These are phyloP conservation scores for Ophiorrhiza pumila DNA, from an alignment of 257 asterid genomes.

Conservation along the genomic window DNA sequence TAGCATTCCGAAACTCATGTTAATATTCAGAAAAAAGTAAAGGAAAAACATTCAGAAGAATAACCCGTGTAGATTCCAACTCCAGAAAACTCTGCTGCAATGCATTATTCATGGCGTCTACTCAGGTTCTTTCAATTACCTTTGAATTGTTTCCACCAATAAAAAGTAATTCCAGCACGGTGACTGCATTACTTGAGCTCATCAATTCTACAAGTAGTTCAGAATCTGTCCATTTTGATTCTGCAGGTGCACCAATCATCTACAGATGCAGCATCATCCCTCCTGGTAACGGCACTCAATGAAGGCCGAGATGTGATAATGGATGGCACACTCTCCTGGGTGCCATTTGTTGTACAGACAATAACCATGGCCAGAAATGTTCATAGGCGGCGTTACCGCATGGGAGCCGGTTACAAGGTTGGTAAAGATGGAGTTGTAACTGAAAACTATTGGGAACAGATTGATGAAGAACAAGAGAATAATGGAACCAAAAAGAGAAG, in stretches of 20 bases:
- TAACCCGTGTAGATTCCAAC: background rate
- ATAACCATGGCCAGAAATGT: slow-evolving; percentile 88
- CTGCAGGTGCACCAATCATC: slow-evolving; percentile 92
- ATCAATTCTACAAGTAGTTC: background rate
- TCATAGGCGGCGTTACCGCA: slow-evolving; percentile 75
- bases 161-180: background rate
- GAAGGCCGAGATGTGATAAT: slow-evolving; percentile 92
- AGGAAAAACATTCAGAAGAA: background rate
- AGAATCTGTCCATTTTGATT: background rate
- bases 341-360: slow-evolving; percentile 89
- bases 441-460: slow-evolving; percentile 85
- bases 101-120: background rate
- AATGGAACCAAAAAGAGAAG: slow-evolving; percentile 64
- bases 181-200: background rate
- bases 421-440: slow-evolving; percentile 56
- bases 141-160: background rate
- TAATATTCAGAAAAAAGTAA: background rate
- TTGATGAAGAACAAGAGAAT: slow-evolving; percentile 65
- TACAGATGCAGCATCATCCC: slow-evolving; percentile 92
- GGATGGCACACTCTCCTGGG: slow-evolving; percentile 94
- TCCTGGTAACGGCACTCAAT: slow-evolving; percentile 86
- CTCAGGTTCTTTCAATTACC: background rate
- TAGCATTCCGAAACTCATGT: background rate
- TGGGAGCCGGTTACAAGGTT: slow-evolving; percentile 80
- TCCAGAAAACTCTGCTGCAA: background rate